Percentiles rank a stretch among this genome's conserved stretches.
phyloP scores from a whole-genome alignment of 768 basidiomycete genomes.

The Termitomyces sp. region DNA sequence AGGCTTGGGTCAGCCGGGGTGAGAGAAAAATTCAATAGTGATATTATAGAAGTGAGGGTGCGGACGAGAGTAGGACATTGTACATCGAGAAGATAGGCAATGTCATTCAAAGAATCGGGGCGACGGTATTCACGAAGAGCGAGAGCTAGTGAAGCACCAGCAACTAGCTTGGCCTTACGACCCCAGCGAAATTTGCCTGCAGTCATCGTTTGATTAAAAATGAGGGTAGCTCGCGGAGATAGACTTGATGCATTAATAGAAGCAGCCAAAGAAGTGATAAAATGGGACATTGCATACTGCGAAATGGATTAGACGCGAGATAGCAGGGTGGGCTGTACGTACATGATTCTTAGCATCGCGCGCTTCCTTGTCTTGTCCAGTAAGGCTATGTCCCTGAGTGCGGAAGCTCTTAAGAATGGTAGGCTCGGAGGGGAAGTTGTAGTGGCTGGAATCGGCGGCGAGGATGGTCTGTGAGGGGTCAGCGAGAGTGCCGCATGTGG shows the following conservation, averaged over 20 bases:
- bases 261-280: constrained; percentile 57
- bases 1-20: constrained; percentile 53
- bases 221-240: constrained; percentile 58
- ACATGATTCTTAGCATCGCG: constrained; percentile 65
- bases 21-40: constrained; percentile 52
- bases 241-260: constrained; percentile 59
- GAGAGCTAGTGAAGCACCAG: constrained; percentile 66
- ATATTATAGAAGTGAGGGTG: constrained; percentile 48
- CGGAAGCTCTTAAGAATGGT: constrained; percentile 48
- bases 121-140: constrained; percentile 69
- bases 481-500: constrained; percentile 64
- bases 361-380: constrained; percentile 64
- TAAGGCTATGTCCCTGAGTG: constrained; percentile 46
- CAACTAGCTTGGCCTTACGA: constrained; percentile 61
- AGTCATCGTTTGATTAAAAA: constrained; percentile 69
- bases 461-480: constrained; percentile 63
- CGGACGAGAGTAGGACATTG: constrained; percentile 48
- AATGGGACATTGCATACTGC: constrained; percentile 61
- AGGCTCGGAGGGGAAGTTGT: constrained; percentile 30
- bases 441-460: constrained; percentile 41
- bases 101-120: constrained; percentile 63
- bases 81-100: constrained; percentile 64
- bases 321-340: constrained; percentile 19
- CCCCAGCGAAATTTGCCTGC: constrained; percentile 69
- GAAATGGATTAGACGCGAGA: constrained; percentile 4